A percentile compares a stretch with the other conserved stretches of the same genome.
Evolutionary conservation across 1,284 basidiomycete genomes (phyloP).

Genomic region (Ganoderma lingzhi): DNA sequence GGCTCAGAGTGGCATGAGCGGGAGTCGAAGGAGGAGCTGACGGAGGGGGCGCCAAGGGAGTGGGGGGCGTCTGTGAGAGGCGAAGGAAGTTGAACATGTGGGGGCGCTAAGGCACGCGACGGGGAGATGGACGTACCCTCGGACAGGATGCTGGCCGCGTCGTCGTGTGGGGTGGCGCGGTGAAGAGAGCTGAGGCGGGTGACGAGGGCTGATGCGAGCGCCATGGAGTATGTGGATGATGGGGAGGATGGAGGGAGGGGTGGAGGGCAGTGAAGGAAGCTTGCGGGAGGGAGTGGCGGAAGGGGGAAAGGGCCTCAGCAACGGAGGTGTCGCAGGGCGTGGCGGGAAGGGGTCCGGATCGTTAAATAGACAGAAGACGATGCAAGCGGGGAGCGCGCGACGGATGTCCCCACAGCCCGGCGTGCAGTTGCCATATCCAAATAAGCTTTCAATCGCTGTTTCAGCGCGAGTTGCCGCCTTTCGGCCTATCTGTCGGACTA

Average conservation of each 20-base stretch:
- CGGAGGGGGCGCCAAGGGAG: slow-evolving; percentile 33
- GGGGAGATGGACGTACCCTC: slow-evolving; percentile 37
- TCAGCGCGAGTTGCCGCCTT: slow-evolving; percentile 33
- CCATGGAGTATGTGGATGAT: slow-evolving; percentile 29
- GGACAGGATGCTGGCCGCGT: slow-evolving; percentile 38
- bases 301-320: slow-evolving; percentile 28
- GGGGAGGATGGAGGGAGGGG: slow-evolving; percentile 17
- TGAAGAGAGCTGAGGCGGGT: slow-evolving; percentile 34
- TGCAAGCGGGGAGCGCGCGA: slow-evolving; percentile 25
- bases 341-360: slow-evolving; percentile 27
- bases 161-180: slow-evolving; percentile 30
- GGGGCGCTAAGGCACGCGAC: slow-evolving; percentile 9
- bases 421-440: slow-evolving; percentile 26
- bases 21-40: slow-evolving; percentile 36
- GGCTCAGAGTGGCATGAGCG: slow-evolving; percentile 38
- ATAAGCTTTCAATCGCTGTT: slow-evolving; percentile 35
- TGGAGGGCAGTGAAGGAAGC: slow-evolving; percentile 6
- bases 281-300: slow-evolving; percentile 9
- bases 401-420: slow-evolving; percentile 12
- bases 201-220: slow-evolving; percentile 34
- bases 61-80: slow-evolving; percentile 25
- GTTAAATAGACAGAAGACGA: slow-evolving; percentile 31
- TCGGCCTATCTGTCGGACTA: slow-evolving; percentile 29
- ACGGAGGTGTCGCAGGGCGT: slow-evolving; percentile 33
- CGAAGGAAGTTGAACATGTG: slow-evolving; percentile 23